Conservation (phyloP, 2,329 filamentous ascomycete genomes). For the Fusarium camptoceras region DNA sequence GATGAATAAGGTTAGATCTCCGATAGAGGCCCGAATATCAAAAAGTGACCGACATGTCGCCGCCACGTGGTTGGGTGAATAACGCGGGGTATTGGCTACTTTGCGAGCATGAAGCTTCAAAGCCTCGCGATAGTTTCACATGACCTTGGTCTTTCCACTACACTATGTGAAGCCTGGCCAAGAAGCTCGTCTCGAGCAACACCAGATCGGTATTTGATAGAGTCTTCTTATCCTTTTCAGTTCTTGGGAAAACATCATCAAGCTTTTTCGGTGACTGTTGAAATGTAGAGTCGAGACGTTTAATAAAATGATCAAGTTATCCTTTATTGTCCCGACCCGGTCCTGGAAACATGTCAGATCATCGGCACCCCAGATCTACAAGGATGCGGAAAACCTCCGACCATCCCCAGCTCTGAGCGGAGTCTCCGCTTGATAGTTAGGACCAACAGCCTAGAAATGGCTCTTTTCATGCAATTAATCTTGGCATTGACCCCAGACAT, state of each 20-base stretch:
- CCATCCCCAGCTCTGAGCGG: conserved; percentile 3
- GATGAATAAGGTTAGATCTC: conserved; percentile 5
- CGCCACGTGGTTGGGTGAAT: conserved; percentile 5
- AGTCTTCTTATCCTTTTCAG: rapidly evolving
- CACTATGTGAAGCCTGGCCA: background rate
- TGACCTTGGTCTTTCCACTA: background rate
- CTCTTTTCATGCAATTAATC: background rate
- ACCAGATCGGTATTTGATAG: background rate
- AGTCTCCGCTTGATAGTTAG: conserved; percentile 15
- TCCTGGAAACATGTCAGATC: background rate
- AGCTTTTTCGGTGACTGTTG: too few species aligned
- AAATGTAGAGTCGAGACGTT: too few species aligned
- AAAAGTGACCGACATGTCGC: conserved; percentile 19
- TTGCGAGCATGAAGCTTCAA: background rate
- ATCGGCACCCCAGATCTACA: background rate
- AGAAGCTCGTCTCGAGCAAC: background rate
- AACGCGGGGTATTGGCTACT: conserved; percentile 4
- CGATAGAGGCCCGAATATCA: conserved; percentile 23
- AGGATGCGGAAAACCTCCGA: conserved; percentile 2
- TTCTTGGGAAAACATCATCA: rapidly evolving
- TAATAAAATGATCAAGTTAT: too few species aligned
- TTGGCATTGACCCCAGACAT: conserved; percentile 4
- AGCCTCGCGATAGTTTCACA: background rate
- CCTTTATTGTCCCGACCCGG: background rate
- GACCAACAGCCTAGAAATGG: background rate